Evolutionary conservation across 1,139 yeast species (phyloP).

Genomic region (Candida sojae): DNA sequence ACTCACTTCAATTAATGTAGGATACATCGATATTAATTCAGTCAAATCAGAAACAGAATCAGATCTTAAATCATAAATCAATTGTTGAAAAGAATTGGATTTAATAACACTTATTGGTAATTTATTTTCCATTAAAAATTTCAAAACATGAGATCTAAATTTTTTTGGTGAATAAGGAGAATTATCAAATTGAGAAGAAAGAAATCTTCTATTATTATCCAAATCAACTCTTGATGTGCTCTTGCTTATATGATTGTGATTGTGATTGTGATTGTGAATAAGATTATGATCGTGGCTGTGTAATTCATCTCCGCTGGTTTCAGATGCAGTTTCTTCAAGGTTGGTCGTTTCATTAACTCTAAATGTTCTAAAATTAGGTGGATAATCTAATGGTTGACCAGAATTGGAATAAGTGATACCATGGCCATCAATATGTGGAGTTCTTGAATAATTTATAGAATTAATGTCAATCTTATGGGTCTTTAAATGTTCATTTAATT

Average conservation of each 20-base stretch:
- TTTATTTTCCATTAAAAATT: conserved; percentile 53
- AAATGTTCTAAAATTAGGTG: conserved; percentile 8
- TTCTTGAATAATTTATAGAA: conserved; percentile 35
- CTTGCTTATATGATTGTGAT: background rate
- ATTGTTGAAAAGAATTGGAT: conserved; percentile 54
- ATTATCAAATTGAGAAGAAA: conserved; percentile 41
- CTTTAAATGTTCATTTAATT: conserved; percentile 55
- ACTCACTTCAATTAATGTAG: conserved; percentile 49
- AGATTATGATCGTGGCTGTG: background rate
- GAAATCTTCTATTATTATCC: conserved; percentile 19
- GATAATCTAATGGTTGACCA: conserved; percentile 27
- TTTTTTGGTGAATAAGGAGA: conserved; percentile 46
- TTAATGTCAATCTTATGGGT: conserved; percentile 51
- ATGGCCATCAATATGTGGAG: conserved; percentile 40
- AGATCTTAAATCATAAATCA: conserved; percentile 51
- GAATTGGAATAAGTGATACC: conserved; percentile 35
- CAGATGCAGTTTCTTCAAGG: background rate
- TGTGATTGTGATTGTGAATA: background rate
- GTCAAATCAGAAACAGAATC: conserved; percentile 48
- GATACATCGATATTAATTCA: conserved; percentile 48
- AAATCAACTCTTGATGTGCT: background rate
- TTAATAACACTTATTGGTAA: conserved; percentile 49
- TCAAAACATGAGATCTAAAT: conserved; percentile 54
- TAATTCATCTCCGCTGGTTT: background rate
- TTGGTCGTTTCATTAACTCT: background rate